Evolutionary conservation across 345 rosid species (phyloP).

Genomic region (Arabidopsis arenosa): DNA sequence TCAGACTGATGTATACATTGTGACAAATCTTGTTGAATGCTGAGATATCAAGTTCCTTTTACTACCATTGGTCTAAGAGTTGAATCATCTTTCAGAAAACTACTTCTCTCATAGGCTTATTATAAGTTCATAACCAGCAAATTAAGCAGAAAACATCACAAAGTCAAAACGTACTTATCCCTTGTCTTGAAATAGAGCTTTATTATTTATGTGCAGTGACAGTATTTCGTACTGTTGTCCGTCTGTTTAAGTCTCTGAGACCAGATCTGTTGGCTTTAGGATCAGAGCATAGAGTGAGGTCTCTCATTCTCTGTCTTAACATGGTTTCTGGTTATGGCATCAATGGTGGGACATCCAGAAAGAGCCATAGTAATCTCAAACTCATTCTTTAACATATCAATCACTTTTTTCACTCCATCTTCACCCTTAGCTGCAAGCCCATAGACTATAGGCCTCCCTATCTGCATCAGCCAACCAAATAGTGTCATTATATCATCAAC

Average conservation of each 20-base stretch:
- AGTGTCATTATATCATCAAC: background rate
- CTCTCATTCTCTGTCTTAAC: constrained; percentile 56
- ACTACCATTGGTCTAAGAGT: background rate
- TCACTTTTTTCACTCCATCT: constrained; percentile 61
- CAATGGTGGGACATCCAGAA: constrained; percentile 66
- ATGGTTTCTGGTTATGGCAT: constrained; percentile 67
- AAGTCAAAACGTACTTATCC: background rate
- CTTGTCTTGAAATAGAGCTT: background rate
- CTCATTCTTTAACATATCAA: constrained; percentile 79
- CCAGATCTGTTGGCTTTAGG: background rate
- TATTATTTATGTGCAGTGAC: constrained; percentile 7
- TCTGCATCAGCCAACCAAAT: constrained; percentile 51
- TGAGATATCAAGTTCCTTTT: constrained; percentile 24
- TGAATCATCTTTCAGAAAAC: background rate
- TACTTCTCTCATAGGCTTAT: background rate
- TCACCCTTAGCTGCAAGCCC: constrained; percentile 87
- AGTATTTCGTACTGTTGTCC: background rate
- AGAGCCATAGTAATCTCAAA: constrained; percentile 84
- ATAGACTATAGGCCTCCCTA: constrained; percentile 81
- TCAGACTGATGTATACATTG: constrained; percentile 28
- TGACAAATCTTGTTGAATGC: constrained; percentile 5
- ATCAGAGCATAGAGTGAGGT: constrained; percentile 56
- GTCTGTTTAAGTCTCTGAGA: constrained; percentile 8
- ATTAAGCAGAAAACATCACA: background rate
- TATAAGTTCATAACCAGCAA: background rate